Percentiles rank a stretch among this genome's conserved stretches.
Evolutionary conservation across 129 eudicot species (phyloP).

Genomic region (Erigeron canadensis): DNA sequence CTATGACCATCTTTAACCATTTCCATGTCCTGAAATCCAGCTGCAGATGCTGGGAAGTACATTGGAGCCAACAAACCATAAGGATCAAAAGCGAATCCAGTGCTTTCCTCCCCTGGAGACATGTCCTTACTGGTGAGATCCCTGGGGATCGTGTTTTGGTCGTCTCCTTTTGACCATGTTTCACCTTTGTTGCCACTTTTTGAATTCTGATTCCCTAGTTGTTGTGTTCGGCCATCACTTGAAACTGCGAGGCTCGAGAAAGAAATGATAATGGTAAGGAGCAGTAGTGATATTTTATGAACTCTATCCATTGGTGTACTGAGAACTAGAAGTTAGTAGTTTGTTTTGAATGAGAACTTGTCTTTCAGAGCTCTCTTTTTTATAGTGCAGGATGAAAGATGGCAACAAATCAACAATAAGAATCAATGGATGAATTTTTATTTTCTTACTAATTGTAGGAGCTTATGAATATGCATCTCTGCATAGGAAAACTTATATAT

Average conservation of each 20-base stretch:
- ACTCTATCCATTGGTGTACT: slow-evolving; percentile 5
- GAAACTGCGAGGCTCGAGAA: slow-evolving; percentile 6
- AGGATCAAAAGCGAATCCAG: neutral
- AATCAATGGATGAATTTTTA: neutral
- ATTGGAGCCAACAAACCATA: neutral
- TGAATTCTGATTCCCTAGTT: slow-evolving; percentile 1
- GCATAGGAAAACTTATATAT: neutral
- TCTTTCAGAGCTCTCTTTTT: neutral
- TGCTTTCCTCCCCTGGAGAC: neutral
- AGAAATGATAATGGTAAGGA: slow-evolving; percentile 13
- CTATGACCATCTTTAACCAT: neutral
- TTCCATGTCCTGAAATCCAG: neutral
- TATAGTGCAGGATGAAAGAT: neutral
- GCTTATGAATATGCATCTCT: slow-evolving; percentile 1
- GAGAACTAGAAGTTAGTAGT: neutral
- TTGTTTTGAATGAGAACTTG: slow-evolving; percentile 3
- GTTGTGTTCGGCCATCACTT: neutral
- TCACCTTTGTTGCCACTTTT: neutral
- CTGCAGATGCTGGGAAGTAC: neutral
- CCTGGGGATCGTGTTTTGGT: neutral
- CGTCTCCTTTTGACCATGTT: neutral
- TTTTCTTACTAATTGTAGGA: neutral
- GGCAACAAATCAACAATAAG: neutral
- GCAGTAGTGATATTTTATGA: neutral
- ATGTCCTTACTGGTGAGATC: neutral